Evolutionary conservation across 805 yeast genomes (phyloP).

Genomic region (Hanseniaspora lindneri): DNA sequence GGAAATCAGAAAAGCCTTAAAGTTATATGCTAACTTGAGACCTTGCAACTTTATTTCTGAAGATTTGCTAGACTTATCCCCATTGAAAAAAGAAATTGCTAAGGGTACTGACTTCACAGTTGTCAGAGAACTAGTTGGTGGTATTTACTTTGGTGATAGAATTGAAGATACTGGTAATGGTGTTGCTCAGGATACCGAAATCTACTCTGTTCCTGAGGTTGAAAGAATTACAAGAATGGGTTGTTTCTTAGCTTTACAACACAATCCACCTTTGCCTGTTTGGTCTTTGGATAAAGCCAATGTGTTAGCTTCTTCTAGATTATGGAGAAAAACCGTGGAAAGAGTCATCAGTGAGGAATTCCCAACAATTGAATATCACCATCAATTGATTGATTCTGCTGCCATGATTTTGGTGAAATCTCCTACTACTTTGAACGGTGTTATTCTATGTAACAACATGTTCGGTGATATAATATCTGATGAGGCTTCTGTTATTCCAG

Average conservation of each 20-base stretch:
- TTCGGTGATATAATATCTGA: conserved; percentile 97
- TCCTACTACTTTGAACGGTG: conserved; percentile 86
- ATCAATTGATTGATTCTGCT: conserved; percentile 95
- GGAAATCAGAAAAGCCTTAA: conserved; percentile 86
- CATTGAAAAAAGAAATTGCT: conserved; percentile 73
- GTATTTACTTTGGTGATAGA: conserved; percentile 94
- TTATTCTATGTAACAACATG: conserved; percentile 88
- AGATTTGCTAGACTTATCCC: conserved; percentile 70
- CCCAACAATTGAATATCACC: conserved; percentile 77
- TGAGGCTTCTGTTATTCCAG: conserved; percentile 96
- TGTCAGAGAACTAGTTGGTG: conserved; percentile 95
- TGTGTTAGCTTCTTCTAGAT: conserved; percentile 87
- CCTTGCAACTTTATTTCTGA: conserved; percentile 92
- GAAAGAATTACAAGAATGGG: conserved; percentile 97
- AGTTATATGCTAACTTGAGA: conserved; percentile 88
- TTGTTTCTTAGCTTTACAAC: conserved; percentile 88
- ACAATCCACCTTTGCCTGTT: conserved; percentile 83
- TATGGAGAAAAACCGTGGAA: conserved; percentile 92
- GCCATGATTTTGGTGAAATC: conserved; percentile 93
- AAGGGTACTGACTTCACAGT: conserved; percentile 85
- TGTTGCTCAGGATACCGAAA: conserved; percentile 86
- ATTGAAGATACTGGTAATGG: conserved; percentile 73
- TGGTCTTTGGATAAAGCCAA: conserved; percentile 97
- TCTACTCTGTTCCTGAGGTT: conserved; percentile 82
- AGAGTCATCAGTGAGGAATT: conserved; percentile 76